These are phyloP conservation scores for Globisporangium perplexum DNA, from an alignment of 352 stramenopile genomes.

Conservation along the genomic window DNA sequence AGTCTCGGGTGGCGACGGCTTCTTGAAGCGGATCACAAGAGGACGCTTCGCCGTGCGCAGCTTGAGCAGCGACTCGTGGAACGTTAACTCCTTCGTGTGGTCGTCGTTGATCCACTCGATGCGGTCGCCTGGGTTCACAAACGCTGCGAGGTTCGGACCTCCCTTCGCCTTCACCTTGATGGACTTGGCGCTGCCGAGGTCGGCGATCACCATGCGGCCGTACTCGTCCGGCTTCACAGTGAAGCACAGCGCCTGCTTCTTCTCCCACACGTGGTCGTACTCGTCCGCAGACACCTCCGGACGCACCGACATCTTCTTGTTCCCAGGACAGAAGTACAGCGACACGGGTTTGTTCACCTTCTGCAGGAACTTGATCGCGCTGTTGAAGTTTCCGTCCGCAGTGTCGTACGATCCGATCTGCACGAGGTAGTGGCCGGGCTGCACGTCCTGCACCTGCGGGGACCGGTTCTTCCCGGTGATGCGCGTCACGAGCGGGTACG, in stretches of 20 bases:
- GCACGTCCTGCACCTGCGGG: conserved; percentile 81
- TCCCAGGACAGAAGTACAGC: conserved; percentile 78
- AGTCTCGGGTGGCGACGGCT: conserved; percentile 33
- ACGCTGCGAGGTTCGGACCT: conserved; percentile 40
- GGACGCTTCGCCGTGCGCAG: conserved; percentile 77
- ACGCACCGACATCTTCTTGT: conserved; percentile 70
- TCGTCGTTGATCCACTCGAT: conserved; percentile 87
- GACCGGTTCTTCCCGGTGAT: conserved; percentile 88
- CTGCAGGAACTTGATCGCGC: conserved; percentile 86
- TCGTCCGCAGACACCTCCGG: conserved; percentile 64
- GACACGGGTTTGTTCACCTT: conserved; percentile 84
- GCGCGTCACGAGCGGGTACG: conserved; percentile 80
- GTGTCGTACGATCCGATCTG: conserved; percentile 85
- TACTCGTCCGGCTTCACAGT: conserved; percentile 63
- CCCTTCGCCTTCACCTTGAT: conserved; percentile 81
- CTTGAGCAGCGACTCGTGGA: conserved; percentile 82
- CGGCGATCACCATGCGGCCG: conserved; percentile 72
- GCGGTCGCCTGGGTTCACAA: conserved; percentile 53
- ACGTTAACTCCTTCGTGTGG: conserved; percentile 55
- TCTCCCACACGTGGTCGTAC: conserved; percentile 87
- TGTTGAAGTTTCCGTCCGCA: conserved; percentile 83
- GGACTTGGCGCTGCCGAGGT: conserved; percentile 80
- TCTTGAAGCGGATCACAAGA: conserved; percentile 83
- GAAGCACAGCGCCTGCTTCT: conserved; percentile 83
- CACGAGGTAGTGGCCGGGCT: conserved; percentile 83